These are phyloP conservation scores for Helianthus annuus DNA, from an alignment of 129 eudicot genomes.

Conservation along the genomic window HanXRQr2.0-SUNRISE NC_035435.2:164413180-164413679, in stretches of 20 bases:
- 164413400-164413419: constrained; percentile 34
- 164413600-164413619: no score
- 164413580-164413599: constrained; percentile 65
- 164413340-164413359: not conserved
- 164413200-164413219: not conserved
- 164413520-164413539: constrained; percentile 80
- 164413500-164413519: constrained; percentile 49
- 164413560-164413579: constrained; percentile 57
- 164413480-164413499: constrained; percentile 64
- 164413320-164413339: not conserved
- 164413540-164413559: constrained; percentile 43
- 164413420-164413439: constrained; percentile 34
- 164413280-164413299: no score
- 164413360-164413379: no score
- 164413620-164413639: no score
- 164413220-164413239: not conserved
- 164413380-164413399: constrained; percentile 32
- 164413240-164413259: not conserved
- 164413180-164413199: not conserved
- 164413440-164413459: constrained; percentile 59
- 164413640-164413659: no score
- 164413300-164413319: not conserved
- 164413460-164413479: constrained; percentile 74
- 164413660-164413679: no score
- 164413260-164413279: not conserved